phyloP scores from a whole-genome alignment of 768 basidiomycete species.

The Tremella yokohamensis region DNA sequence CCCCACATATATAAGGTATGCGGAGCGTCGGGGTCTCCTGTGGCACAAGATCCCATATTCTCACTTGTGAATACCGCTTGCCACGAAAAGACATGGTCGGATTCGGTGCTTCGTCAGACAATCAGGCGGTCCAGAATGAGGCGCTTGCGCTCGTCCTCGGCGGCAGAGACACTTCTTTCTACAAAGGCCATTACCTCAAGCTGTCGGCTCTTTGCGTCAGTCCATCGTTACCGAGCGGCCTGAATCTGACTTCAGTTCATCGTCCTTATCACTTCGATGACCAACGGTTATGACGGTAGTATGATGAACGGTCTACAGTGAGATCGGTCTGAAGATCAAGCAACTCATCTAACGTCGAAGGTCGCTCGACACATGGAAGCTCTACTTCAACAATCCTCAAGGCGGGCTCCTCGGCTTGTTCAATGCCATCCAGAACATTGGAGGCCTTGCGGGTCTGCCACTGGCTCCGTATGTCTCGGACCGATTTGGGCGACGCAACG shows the following conservation, averaged over 20 bases:
- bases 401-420: not conserved
- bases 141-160: conserved; percentile 7
- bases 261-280: too few species aligned
- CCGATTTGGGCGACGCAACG: conserved; percentile 53
- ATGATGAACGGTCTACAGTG: conserved; percentile 53
- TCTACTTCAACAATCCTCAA: not conserved
- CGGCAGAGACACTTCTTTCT: conserved; percentile 35
- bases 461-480: not conserved
- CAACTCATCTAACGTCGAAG: too few species aligned
- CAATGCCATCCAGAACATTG: not conserved
- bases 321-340: too few species aligned
- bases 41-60: too few species aligned
- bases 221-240: too few species aligned
- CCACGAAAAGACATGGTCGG: too few species aligned
- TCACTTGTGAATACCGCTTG: too few species aligned
- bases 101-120: too few species aligned
- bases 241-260: too few species aligned
- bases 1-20: too few species aligned
- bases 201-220: conserved; percentile 4
- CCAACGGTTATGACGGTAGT: not conserved
- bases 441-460: not conserved
- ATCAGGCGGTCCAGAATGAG: too few species aligned
- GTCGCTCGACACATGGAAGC: conserved; percentile 28
- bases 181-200: conserved; percentile 21
- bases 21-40: too few species aligned